Percentiles rank a stretch among this genome's conserved stretches.
Evolutionary conservation across 345 rosid genomes (phyloP).

Genomic region (Citrus cavaleriei): DNA sequence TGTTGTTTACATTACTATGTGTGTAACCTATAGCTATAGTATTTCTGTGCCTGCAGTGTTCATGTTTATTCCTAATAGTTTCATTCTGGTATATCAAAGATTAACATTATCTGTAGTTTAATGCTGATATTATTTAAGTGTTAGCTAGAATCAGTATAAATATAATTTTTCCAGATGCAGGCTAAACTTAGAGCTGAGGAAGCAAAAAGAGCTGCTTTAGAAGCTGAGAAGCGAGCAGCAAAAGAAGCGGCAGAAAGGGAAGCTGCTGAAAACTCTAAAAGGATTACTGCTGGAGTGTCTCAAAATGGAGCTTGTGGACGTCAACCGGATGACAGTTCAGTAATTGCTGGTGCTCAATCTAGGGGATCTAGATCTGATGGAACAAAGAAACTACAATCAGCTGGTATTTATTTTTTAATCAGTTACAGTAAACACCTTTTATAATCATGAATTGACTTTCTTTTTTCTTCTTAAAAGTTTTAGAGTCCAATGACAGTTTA

Average conservation of each 20-base stretch:
- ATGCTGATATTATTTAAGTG: not conserved
- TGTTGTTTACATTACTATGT: slow-evolving; percentile 12
- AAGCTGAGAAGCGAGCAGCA: slow-evolving; percentile 66
- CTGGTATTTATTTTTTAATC: slow-evolving; percentile 31
- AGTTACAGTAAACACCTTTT: not conserved
- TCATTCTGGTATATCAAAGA: not conserved
- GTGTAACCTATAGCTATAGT: not conserved
- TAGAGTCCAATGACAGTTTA: not conserved
- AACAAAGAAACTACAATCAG: slow-evolving; percentile 22
- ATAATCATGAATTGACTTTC: not conserved
- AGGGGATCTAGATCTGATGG: slow-evolving; percentile 24
- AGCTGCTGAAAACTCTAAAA: slow-evolving; percentile 38
- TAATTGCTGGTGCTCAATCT: slow-evolving; percentile 27
- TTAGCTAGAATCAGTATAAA: not conserved
- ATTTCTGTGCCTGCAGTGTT: not conserved
- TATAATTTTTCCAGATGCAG: slow-evolving; percentile 22
- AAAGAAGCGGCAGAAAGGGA: slow-evolving; percentile 61
- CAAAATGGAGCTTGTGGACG: slow-evolving; percentile 21
- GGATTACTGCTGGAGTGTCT: slow-evolving; percentile 23
- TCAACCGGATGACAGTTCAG: slow-evolving; percentile 17
- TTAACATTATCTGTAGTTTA: not conserved
- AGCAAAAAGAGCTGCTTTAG: slow-evolving; percentile 58
- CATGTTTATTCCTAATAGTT: not conserved
- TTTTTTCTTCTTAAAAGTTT: not conserved
- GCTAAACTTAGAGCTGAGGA: slow-evolving; percentile 77